Evolutionary conservation across 768 basidiomycete genomes (phyloP), one percentile per base, ranked within the genome.

Genomic region (Inosperma sp.): DNA sequence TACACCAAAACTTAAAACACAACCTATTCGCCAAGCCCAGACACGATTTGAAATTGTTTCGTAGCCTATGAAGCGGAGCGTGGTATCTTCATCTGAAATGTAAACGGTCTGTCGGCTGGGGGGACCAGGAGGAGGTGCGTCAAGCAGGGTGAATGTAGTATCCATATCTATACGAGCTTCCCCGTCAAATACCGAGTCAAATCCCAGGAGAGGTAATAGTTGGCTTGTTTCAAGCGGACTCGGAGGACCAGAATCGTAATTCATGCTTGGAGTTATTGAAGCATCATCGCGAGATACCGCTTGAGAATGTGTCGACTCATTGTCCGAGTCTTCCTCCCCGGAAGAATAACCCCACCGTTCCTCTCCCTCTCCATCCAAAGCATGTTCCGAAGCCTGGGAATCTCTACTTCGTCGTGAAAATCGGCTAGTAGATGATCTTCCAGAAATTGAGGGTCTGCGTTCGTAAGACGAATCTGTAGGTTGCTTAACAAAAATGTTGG

Each of bases 261-360:
- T 77, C 68, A 86, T 77, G 48, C 87, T 85, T 19, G 76, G 80
- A 23, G 75, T 68, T 23, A 77, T 68, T 8, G 77, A 80, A 17
- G 66, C 62, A 35, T 72, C 71, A 53, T 78, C 78, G 26, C 52
- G 65, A 14, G 68, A 65, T 25, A 65, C 58, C 10, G 65, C 61
- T 48, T 66, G 52, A 25, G 66, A 65, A 37, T 59, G 68, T 21
- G 61, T 51, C 4, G 66, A 69, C 26, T 73, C 76, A 21, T 67
- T 70, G 10, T 78, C 74, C 17, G 72, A 74, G 19, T 81, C 80
- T 59, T 86, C 88, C 61, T 93, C 91, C 19, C 81, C 88, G 3
- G 91, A 92, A n/a, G 86, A 83, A 67, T 93, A 93, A 4, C 91
- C 91, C 91, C 91, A 93, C n/a, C 88, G 78, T 56, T 91, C 88